phyloP scores from a whole-genome alignment of 2,329 filamentous ascomycete genomes.

The Eurotiales sp. region DNA sequence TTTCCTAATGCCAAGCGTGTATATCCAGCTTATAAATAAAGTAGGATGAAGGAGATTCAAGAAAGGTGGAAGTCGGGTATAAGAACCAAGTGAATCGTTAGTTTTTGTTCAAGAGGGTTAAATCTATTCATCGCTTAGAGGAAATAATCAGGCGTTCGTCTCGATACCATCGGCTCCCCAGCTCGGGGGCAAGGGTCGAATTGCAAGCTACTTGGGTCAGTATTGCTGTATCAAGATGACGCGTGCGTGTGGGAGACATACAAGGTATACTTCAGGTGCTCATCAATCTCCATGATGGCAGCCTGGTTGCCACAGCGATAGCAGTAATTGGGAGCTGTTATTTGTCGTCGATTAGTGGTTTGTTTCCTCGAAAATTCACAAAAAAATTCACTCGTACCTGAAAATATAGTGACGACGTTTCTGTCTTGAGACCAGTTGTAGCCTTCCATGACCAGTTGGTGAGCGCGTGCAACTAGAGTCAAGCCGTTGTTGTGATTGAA shows the following conservation, averaged over 20 bases:
- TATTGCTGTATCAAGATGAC: constrained; percentile 7
- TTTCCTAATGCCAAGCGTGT: constrained; percentile 6
- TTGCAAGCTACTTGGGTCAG: constrained; percentile 67
- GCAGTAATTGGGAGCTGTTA: constrained; percentile 87
- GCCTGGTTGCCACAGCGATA: constrained; percentile 99
- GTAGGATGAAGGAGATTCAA: constrained; percentile 9
- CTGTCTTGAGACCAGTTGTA: constrained; percentile 99
- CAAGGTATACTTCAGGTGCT: constrained; percentile 99
- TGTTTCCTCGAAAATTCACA: background rate
- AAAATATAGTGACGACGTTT: constrained; percentile 98
- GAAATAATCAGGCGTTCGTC: constrained; percentile 98
- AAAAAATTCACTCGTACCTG: constrained; percentile 55
- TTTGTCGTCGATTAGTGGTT: background rate
- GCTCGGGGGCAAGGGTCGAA: constrained; percentile 97
- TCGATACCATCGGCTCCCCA: constrained; percentile 97
- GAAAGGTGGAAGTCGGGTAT: constrained; percentile 10
- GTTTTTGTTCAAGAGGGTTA: constrained; percentile 11
- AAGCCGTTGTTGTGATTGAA: constrained; percentile 99
- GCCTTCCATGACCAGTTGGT: constrained; percentile 98
- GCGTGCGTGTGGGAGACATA: constrained; percentile 50
- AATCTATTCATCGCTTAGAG: constrained; percentile 55
- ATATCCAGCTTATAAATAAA: background rate
- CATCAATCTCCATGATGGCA: constrained; percentile 99
- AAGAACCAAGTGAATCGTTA: constrained; percentile 11
- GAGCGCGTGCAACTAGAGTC: constrained; percentile 90